Base-by-base conservation (phyloP, 1,139 yeast genomes). In the Diutina siamensis region DNA sequence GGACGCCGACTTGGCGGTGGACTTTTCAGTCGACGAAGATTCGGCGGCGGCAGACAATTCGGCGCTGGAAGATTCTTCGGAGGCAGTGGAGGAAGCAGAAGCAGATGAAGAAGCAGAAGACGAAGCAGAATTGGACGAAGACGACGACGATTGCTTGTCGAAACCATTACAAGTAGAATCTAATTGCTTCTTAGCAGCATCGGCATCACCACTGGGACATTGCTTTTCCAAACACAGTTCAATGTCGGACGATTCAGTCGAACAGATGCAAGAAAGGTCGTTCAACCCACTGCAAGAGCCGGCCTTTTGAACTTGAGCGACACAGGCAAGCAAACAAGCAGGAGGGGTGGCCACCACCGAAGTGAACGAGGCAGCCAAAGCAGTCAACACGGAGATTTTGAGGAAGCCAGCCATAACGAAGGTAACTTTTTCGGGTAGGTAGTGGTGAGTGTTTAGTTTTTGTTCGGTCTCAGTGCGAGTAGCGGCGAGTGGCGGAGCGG, bases 321-420 rank as follows among this genome's bases (percentile, higher is more conserved):
- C 92, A 75, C 95, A 87, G 44, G 95, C 94, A 61, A 87, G 72
- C 54, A 87, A 69, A 71, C 95, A 87, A 40, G 95, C 95, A 52
- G 94, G 94, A 46, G 95, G 92, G 48, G 92, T 71, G 49, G 94
- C 94, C 45, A 74, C 63, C 42, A 70, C 76, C 45, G 68, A 57
- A 45, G 68, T 67, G 47, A 76, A 64, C 48, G 76, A 60, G 47
- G 76, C 64, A 47, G 78, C 75, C 48, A 78, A 60, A 46, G 78
- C 71, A 50, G 75, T 63, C 52, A 75, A 64, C 45, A 77, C 63
- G 46, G 80, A 63, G 53, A 73, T 49, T 52, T 62, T 65, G 42
- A 38, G n/a, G 17, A 36, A 21, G 28, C 40, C 40, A 36, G 40
- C 40, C 40, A 36, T 36, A 20, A 21, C 40, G 28, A 36, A 9